phyloP scores from a whole-genome alignment of 2,329 filamentous ascomycete species.

The Aspergillus texensis region DNA sequence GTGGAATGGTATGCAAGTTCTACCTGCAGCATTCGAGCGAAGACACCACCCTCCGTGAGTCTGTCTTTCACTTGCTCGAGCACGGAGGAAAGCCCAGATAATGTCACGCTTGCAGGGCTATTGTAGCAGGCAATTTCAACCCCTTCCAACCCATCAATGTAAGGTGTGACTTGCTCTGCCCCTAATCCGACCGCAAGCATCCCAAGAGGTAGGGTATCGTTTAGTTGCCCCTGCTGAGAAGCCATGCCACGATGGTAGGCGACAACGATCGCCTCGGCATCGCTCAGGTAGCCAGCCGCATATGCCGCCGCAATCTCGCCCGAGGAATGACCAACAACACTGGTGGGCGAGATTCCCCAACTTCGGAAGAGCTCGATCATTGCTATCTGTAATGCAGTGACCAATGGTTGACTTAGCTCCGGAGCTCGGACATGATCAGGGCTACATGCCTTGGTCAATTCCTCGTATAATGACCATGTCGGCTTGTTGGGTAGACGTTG shows the following conservation, averaged over 20 bases:
- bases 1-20: constrained; percentile 24
- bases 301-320: constrained; percentile 56
- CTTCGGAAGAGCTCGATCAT: constrained; percentile 15
- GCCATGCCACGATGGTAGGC: constrained; percentile 47
- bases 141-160: not conserved
- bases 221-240: not conserved
- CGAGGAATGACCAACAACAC: constrained; percentile 51
- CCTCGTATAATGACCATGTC: constrained; percentile 16
- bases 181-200: constrained; percentile 24
- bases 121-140: constrained; percentile 23
- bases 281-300: constrained; percentile 47
- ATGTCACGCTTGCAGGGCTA: constrained; percentile 18
- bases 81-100: constrained; percentile 16
- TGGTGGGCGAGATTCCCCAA: constrained; percentile 9
- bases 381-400: constrained; percentile 23
- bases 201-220: not conserved
- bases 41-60: constrained; percentile 6
- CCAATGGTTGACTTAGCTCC: constrained; percentile 19
- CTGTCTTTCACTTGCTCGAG: constrained; percentile 12
- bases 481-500: constrained; percentile 2
- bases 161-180: constrained; percentile 6
- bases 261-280: constrained; percentile 43
- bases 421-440: not conserved
- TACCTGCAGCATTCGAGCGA: constrained; percentile 18
- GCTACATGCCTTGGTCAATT: constrained; percentile 7